Evolutionary conservation across 352 stramenopile species (phyloP), one percentile per base, ranked within the genome.

Genomic region (Phytophthora chlamydospora): DNA sequence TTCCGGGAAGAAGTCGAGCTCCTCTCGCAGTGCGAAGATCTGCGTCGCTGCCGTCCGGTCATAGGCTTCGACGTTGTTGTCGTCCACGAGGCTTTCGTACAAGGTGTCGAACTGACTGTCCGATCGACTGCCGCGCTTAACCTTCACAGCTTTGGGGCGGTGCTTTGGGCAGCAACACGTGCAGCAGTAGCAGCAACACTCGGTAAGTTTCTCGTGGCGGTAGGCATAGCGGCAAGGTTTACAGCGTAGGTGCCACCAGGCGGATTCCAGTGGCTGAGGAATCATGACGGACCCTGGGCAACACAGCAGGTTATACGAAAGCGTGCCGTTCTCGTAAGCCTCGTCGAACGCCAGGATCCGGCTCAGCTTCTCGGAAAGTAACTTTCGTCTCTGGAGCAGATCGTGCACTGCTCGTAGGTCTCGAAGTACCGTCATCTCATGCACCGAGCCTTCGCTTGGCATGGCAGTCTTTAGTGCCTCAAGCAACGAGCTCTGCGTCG

Each of bases 1-100:
- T 62, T 89, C 82, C 0, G 82, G 82, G 34, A 89, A 88, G 32
- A 89, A 89, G 51, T 89, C 80, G 44, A 91, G 78, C 55, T 91
- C 71, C 43, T 91, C 80, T 8, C 76, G 67, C 5, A 91, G 62
- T n/a, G 68, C 60, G 17, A 71, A 70, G 24, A 74, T 52, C 27
- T 60, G 54, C 39, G 49, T 39, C 4, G 66, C 60, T 11, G 60
- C 45, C 31, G 54, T 58, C 13, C 48, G 32, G 41, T 70, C 65
- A 29, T 58, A 62, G 32, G 55, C 59, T 49, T 73, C 53, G 9
- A 57, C 59, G 3, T 52, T 39, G 21, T 27, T 67, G 16, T 70
- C 66, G 13, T 74, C 66, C 19, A 62, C 54, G 9, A 74, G 39
- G 34, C 66, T 74, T 32, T 74, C 60, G 46, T 74, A 74, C 38